Conservation (phyloP, 75 land plant genomes). For the Picea glauca region DNA sequence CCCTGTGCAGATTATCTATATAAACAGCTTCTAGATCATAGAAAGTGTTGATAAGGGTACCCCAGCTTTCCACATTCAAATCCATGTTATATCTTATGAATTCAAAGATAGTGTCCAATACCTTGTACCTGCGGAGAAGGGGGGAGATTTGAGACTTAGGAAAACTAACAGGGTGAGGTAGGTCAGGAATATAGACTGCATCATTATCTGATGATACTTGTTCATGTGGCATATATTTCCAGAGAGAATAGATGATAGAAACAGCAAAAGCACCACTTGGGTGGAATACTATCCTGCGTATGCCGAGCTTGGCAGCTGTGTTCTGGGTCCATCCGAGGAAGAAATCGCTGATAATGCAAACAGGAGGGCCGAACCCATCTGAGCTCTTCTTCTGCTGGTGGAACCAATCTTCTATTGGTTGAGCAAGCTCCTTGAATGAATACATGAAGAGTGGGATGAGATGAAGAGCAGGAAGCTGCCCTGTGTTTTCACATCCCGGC, state of each 20-base stretch:
- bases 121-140: no score
- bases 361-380: conserved; percentile 16
- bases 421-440: not conserved
- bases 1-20: not conserved
- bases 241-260: no score
- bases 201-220: no score
- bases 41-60: conserved; percentile 13
- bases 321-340: conserved; percentile 61
- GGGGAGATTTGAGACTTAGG: no score
- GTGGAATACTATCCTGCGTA: conserved; percentile 1
- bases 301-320: conserved; percentile 24
- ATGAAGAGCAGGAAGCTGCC: not conserved
- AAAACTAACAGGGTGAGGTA: no score
- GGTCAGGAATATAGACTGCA: not conserved
- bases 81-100: not conserved
- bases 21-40: not conserved
- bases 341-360: conserved; percentile 54
- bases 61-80: conserved; percentile 28
- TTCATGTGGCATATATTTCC: no score
- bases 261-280: no score
- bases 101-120: no score
- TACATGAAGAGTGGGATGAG: not conserved
- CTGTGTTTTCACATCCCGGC: not conserved
- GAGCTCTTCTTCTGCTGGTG: conserved; percentile 11
- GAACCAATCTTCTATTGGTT: conserved; percentile 5